Conservation (phyloP, 1,139 yeast genomes). For the Blastobotrys niveus region DNA sequence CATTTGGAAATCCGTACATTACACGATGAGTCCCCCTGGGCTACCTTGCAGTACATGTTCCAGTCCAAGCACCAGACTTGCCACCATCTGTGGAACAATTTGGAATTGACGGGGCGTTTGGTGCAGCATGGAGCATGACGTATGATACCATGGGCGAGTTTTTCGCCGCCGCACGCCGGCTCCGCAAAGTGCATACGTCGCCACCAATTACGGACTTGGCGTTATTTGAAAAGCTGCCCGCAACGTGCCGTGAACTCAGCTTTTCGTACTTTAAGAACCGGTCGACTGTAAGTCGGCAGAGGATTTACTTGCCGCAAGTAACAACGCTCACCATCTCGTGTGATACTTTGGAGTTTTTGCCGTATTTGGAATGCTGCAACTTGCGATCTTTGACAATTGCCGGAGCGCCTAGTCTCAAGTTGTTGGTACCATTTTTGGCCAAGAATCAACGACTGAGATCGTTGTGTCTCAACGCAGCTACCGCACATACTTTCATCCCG, state of each 20-base stretch:
- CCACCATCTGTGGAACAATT: slow-evolving; percentile 8
- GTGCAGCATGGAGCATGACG: slow-evolving; percentile 9
- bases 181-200: slow-evolving; percentile 4
- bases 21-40: slow-evolving; percentile 9
- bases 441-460: neutral
- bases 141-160: slow-evolving; percentile 10
- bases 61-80: neutral
- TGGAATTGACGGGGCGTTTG: slow-evolving; percentile 11
- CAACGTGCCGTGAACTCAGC: neutral
- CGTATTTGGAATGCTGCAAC: neutral
- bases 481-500: slow-evolving; percentile 2
- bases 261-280: neutral
- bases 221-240: slow-evolving; percentile 1
- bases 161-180: slow-evolving; percentile 1
- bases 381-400: neutral
- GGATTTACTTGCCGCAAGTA: slow-evolving; percentile 9
- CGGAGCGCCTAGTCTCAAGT: neutral
- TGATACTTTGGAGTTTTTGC: slow-evolving; percentile 8
- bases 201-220: slow-evolving; percentile 9
- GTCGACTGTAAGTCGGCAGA: neutral
- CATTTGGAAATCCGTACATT: slow-evolving; percentile 7
- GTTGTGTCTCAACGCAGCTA: slow-evolving; percentile 3
- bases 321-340: slow-evolving; percentile 1
- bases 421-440: slow-evolving; percentile 7
- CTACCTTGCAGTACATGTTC: slow-evolving; percentile 10